Conservation (phyloP, 2,329 filamentous ascomycete species). For the Botrytis fabae region DNA sequence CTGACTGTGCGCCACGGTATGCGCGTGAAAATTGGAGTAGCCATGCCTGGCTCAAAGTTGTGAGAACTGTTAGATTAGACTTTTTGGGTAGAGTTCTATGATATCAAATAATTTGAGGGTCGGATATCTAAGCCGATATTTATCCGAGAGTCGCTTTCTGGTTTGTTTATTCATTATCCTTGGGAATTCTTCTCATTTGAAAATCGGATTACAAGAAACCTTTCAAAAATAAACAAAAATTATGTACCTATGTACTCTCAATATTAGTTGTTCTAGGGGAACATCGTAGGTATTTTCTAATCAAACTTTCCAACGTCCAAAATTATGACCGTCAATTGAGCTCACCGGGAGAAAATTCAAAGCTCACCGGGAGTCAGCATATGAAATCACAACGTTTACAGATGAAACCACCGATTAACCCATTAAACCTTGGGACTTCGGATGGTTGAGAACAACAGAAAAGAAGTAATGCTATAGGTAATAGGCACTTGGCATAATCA, state of each 20-base stretch:
- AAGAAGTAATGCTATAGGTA: neutral
- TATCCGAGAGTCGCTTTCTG: neutral
- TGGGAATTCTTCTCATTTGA: neutral
- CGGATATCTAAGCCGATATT: constrained; percentile 8
- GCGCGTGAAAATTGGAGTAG: constrained; percentile 33
- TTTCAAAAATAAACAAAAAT: no score
- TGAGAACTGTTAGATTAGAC: constrained; percentile 9
- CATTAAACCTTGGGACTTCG: neutral
- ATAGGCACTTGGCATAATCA: neutral
- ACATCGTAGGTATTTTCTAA: neutral
- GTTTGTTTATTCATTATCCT: neutral
- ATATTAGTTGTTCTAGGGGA: neutral
- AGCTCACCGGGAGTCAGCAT: neutral
- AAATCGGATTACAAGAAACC: neutral
- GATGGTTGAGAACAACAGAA: neutral
- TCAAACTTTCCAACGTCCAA: neutral
- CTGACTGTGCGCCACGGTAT: constrained; percentile 33
- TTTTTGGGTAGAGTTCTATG: constrained; percentile 9
- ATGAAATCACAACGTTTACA: neutral
- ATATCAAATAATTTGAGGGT: constrained; percentile 22
- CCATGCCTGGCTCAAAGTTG: constrained; percentile 29
- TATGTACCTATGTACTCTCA: neutral
- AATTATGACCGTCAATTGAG: neutral
- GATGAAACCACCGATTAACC: neutral
- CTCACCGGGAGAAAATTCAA: neutral